Evolutionary conservation across 148 eudicot species (phyloP), one percentile per base, ranked within the genome.

Genomic region (Agrostemma githago): DNA sequence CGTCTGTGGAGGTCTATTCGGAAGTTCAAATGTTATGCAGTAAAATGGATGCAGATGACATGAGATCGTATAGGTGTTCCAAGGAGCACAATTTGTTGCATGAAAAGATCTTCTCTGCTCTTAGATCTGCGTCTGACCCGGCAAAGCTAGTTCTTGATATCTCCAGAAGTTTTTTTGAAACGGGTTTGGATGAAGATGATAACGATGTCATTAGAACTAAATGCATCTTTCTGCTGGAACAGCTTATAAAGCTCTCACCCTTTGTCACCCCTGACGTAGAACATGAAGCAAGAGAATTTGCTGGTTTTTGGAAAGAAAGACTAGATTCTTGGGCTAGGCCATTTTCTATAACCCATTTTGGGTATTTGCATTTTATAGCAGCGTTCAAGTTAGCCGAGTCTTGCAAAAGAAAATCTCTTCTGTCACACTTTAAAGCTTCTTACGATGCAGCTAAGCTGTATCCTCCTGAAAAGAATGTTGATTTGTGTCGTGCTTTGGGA

Each of bases 61-160:
- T 76, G 78, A 68, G 64, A 11, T 68, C 74, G 9, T 79, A 74
- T 54, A 62, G 74, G 42, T 73, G 26, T 68, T 58, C 61, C 1
- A 62, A 68, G 44, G 74, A 70, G 71, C 71, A 71, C 5, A 71
- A 61, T 26, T 8, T 41, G 15, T 74, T 63, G 44, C 74, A 53
- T 48, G 74, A 69, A 3, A 75, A 70, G 79, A 69, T 73, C 62
- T 66, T 75, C 8, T 58, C 48, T 64, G 61, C 77, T 59, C 67
- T 81, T 72, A 74, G 10, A 65, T 68, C 60, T 59, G 80, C 84
- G 11, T 5, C 71, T 17, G 74, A 81, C 66, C 86, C 86, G 34
- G 82, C 82, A 4, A 68, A 73, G 66, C 80, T 86, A 74, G 83
- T 83, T 74, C 83, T 83, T 75, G 74, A 83, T 77, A 80, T 81